Base-by-base conservation (phyloP, 495 filamentous ascomycete species). In the Trichocladium uniseriatum region DNA sequence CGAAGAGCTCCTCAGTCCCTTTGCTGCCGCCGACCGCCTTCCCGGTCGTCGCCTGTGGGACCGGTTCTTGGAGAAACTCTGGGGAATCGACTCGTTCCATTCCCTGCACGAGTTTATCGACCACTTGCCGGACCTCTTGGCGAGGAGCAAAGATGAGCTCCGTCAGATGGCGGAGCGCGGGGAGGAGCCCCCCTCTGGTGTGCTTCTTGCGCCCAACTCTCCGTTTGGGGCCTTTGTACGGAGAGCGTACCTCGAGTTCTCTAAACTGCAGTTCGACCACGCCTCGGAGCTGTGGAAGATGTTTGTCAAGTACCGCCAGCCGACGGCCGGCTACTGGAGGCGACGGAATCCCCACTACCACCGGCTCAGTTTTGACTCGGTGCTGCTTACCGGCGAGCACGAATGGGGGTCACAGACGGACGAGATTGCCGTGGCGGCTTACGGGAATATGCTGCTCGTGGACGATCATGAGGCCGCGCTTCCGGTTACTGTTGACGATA, bases 11-110 rank as follows among this genome's bases (percentile, higher is more conserved):
- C 76, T 87, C 5, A 68, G 65, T n/a, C 58, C 66, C 7, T 77
- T 82, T 54, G 58, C 67, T 13, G 67, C 71, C n/a, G 63, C 61
- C n/a, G 69, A 86, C 13, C 80, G 75, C 7, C 73, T 88, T 2
- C 87, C 88, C 4, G 91, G 90, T 11, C 80, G 86, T 27, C 81
- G 77, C 16, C 63, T 95, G 11, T 92, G 89, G 83, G 91, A 97
- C 65, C 61, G 86, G 15, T 83, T 95, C 43, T 71, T 95, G 6
- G 79, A 82, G 46, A 88, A 84, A 54, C 64, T 97, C 29, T 98
- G 92, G 91, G 73, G 74, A 1, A 78, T 97, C 35, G 79, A 92
- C 60, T 89, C 80, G 35, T 73, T 90, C 14, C 79, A 94, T 69
- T 81, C 80, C 0, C 66, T 95, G 14, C 81, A 86, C 61, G 69